Evolutionary conservation across 1,284 basidiomycete species (phyloP).

Genomic region (Rhizoctonia solani): DNA sequence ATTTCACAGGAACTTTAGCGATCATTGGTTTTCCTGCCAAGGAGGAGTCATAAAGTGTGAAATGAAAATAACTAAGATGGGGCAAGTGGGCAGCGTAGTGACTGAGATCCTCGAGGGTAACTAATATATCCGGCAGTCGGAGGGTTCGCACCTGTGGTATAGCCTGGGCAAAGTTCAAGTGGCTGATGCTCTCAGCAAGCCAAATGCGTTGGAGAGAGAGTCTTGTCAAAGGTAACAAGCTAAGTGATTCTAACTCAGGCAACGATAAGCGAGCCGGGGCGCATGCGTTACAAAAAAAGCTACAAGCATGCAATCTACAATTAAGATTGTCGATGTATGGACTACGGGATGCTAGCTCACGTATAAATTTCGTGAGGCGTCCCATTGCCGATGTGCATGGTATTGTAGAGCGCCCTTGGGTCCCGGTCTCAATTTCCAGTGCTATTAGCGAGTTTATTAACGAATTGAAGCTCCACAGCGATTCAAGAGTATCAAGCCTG

Average conservation of each 20-base stretch:
- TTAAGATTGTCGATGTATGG: not conserved
- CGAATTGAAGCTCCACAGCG: not conserved
- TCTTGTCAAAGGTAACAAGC: not conserved
- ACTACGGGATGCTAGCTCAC: not conserved
- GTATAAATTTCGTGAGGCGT: not conserved
- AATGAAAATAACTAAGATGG: not conserved
- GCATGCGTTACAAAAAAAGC: not conserved
- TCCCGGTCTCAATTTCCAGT: not conserved
- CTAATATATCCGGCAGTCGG: not conserved
- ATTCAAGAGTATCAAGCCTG: not conserved
- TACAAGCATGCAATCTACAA: not conserved
- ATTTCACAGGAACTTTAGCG: no score
- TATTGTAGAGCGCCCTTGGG: no score
- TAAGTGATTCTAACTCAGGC: not conserved
- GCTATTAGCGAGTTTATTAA: not conserved
- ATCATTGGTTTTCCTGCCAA: no score
- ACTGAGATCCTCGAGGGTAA: not conserved
- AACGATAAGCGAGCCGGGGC: no score
- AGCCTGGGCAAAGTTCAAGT: not conserved
- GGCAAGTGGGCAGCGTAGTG: constrained; percentile 2
- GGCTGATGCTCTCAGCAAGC: not conserved
- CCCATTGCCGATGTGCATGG: no score
- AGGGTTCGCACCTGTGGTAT: constrained; percentile 5
- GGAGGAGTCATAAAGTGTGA: no score
- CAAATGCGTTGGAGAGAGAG: not conserved